A percentile compares a stretch with the other conserved stretches of the same genome.
Evolutionary conservation across 139 green algal species (phyloP).

Genomic region (Deuterostichococcus epilithicus): DNA sequence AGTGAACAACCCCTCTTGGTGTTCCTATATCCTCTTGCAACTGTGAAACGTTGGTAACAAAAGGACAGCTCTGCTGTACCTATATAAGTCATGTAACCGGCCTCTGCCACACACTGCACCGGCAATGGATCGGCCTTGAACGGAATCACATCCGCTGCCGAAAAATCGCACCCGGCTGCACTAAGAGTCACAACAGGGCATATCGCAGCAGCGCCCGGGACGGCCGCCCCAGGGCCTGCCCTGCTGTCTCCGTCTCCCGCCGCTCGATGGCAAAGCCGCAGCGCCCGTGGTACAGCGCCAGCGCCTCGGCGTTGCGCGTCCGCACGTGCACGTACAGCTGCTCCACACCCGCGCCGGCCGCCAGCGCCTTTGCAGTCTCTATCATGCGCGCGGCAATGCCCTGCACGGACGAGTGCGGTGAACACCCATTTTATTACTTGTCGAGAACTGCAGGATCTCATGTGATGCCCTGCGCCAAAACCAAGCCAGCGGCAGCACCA

Average conservation of each 20-base stretch:
- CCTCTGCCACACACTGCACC: too few relatives aligned
- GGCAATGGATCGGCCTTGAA: too few relatives aligned
- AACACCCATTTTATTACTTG: not conserved
- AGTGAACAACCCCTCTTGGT: too few relatives aligned
- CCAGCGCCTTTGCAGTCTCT: not conserved
- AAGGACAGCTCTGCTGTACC: too few relatives aligned
- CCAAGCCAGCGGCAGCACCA: too few relatives aligned
- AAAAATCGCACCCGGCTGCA: too few relatives aligned
- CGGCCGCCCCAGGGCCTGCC: conserved; percentile 40
- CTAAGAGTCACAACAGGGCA: too few relatives aligned
- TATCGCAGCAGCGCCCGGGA: conserved; percentile 47
- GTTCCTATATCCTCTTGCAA: too few relatives aligned
- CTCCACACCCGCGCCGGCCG: conserved; percentile 19
- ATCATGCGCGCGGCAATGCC: conserved; percentile 39
- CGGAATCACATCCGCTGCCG: too few relatives aligned
- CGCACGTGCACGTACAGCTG: conserved; percentile 73
- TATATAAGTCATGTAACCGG: too few relatives aligned
- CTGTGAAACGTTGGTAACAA: too few relatives aligned
- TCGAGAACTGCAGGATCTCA: not conserved
- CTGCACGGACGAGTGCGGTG: not conserved
- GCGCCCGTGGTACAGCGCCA: conserved; percentile 45
- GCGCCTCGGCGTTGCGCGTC: conserved; percentile 50
- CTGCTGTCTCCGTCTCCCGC: conserved; percentile 42
- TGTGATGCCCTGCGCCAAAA: not conserved
- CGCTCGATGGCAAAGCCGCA: conserved; percentile 52